These are phyloP conservation scores for Trichoderma polysporum DNA, from an alignment of 2,329 filamentous ascomycete genomes.

Conservation along the genomic window DNA sequence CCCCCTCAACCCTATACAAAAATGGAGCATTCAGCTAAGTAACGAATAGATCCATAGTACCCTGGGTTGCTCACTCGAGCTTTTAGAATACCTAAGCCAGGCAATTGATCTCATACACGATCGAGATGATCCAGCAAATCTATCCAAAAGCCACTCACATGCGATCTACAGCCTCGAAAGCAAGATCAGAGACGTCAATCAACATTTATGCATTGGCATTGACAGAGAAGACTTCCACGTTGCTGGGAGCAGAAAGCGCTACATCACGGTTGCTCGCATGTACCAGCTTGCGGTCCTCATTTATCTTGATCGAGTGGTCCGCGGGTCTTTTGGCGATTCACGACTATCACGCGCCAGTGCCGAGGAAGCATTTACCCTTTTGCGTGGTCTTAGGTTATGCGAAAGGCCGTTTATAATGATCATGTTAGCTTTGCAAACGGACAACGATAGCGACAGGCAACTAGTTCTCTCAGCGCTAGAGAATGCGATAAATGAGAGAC, in stretches of 20 bases:
- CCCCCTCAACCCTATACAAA: no score
- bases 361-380: not conserved
- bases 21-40: not conserved
- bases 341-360: slow-evolving; percentile 9
- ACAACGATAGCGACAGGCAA: slow-evolving; percentile 2
- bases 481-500: slow-evolving; percentile 2
- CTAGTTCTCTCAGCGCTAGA: slow-evolving; percentile 5
- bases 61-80: slow-evolving; percentile 16
- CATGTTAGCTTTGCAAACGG: slow-evolving; percentile 8
- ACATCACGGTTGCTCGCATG: slow-evolving; percentile 12
- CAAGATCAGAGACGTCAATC: not conserved
- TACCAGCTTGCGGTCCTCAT: slow-evolving; percentile 19
- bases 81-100: slow-evolving; percentile 8
- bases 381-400: slow-evolving; percentile 7
- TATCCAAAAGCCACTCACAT: not conserved
- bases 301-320: slow-evolving; percentile 18
- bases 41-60: slow-evolving; percentile 9
- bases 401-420: slow-evolving; percentile 17
- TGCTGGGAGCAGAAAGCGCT: slow-evolving; percentile 9
- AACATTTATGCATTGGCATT: slow-evolving; percentile 10
- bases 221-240: slow-evolving; percentile 18
- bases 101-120: slow-evolving; percentile 3
- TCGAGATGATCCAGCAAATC: not conserved
- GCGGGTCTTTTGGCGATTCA: slow-evolving; percentile 5
- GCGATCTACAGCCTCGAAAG: slow-evolving; percentile 11